Conservation (phyloP, 179 eudicot genomes). For the Silene coronaria region DNA sequence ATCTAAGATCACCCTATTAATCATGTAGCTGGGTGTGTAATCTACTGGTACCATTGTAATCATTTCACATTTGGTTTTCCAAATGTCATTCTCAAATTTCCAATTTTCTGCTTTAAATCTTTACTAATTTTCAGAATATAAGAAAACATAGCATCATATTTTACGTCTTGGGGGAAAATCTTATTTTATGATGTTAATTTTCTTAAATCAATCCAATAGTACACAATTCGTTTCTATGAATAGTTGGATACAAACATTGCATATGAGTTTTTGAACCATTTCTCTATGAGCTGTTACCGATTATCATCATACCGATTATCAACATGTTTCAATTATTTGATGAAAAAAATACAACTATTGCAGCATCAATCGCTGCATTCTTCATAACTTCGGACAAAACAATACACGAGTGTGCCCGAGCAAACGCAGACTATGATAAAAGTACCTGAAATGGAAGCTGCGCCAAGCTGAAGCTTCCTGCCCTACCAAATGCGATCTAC, state of each 20-base stretch:
- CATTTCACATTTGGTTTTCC: background rate
- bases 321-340: background rate
- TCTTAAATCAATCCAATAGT: too few species aligned
- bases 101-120: too few species aligned
- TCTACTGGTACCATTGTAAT: too few species aligned
- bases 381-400: conserved; percentile 82
- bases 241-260: background rate
- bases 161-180: too few species aligned
- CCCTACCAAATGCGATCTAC: background rate
- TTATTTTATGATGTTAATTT: too few species aligned
- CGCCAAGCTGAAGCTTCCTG: background rate
- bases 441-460: conserved; percentile 21
- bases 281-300: background rate
- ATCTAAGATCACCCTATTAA: too few species aligned
- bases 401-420: conserved; percentile 61
- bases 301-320: background rate
- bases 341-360: conserved; percentile 11
- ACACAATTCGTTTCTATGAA: background rate
- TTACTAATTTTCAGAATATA: too few species aligned
- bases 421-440: conserved; percentile 46
- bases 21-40: too few species aligned
- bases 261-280: background rate
- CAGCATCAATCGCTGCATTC: conserved; percentile 78
- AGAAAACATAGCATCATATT: too few species aligned
- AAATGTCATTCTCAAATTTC: background rate